Percentiles rank a stretch among this genome's conserved stretches.
These are phyloP conservation scores for Trichoderma semiorbis DNA, from an alignment of 2,329 filamentous ascomycete species.

Conservation along the genomic window DNA sequence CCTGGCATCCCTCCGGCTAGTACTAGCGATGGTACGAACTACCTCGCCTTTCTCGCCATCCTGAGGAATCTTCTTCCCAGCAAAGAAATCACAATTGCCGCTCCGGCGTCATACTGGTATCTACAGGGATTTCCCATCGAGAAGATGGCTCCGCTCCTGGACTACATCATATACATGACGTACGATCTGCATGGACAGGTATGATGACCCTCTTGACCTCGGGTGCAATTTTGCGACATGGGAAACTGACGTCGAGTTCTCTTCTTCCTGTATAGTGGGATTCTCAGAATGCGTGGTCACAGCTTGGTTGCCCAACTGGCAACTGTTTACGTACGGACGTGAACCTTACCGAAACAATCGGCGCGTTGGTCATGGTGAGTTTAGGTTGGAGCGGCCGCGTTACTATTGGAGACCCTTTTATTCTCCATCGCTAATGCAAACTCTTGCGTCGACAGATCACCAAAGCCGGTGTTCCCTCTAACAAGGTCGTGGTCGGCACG, in stretches of 20 bases:
- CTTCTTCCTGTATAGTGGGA: neutral
- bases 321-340: conserved; percentile 35
- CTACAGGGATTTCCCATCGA: conserved; percentile 35
- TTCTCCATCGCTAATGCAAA: too few relatives aligned
- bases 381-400: conserved; percentile 19
- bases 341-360: conserved; percentile 36
- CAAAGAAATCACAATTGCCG: conserved; percentile 36
- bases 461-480: conserved; percentile 14
- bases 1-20: too few relatives aligned
- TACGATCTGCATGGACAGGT: conserved; percentile 31
- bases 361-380: conserved; percentile 29
- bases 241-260: neutral
- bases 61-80: conserved; percentile 29
- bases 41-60: neutral
- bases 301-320: conserved; percentile 27
- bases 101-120: conserved; percentile 40
- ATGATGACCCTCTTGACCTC: neutral
- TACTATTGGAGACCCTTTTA: too few relatives aligned
- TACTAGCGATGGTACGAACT: too few relatives aligned
- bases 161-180: conserved; percentile 35
- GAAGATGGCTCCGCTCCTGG: conserved; percentile 27
- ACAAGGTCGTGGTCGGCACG: conserved; percentile 32
- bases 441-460: too few relatives aligned
- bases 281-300: conserved; percentile 26
- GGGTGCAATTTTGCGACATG: too few relatives aligned